Conservation (phyloP, 257 asterid genomes). For the Capsicum rhomboideum region DNA sequence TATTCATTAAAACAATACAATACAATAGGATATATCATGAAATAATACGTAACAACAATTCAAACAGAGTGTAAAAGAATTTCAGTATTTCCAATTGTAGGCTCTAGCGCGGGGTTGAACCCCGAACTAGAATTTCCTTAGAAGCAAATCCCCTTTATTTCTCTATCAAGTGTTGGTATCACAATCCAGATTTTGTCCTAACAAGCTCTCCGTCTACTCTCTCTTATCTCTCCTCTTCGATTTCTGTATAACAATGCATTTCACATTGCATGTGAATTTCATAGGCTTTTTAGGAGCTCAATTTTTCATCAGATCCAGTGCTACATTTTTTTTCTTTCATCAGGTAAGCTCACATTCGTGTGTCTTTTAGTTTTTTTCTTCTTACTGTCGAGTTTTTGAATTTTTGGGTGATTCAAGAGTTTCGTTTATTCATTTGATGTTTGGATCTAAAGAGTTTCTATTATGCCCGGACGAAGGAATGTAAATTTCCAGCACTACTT, state of each 20-base stretch:
- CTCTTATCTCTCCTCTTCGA: no score
- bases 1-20: no score
- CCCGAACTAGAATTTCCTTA: no score
- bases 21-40: no score
- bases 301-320: background rate
- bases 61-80: no score
- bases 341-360: background rate
- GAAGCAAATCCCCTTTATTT: background rate
- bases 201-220: no score
- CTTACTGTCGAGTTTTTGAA: background rate
- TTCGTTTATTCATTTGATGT: background rate
- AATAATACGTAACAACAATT: no score
- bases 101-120: no score
- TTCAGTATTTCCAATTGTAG: no score
- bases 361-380: background rate
- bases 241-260: background rate
- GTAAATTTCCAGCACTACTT: background rate
- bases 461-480: background rate
- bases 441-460: background rate
- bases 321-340: background rate
- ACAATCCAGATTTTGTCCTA: background rate
- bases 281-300: no score
- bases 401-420: background rate
- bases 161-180: background rate
- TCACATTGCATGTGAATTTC: background rate